These are phyloP conservation scores for Tulasnella sp. DNA, from an alignment of 768 basidiomycete genomes.

Conservation along the genomic window DNA sequence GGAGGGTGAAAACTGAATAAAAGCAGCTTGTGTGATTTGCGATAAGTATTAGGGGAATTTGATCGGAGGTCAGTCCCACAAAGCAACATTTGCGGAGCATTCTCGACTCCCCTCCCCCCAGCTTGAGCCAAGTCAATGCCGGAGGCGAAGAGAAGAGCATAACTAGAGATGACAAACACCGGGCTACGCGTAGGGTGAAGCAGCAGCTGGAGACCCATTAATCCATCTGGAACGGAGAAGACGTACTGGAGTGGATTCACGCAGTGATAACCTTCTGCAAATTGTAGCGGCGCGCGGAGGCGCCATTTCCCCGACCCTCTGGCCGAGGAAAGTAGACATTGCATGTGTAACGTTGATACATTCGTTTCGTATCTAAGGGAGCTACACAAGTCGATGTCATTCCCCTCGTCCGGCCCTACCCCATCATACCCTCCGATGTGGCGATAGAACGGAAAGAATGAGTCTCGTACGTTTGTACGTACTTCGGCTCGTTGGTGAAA, in stretches of 20 bases:
- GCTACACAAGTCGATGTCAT: too few species aligned
- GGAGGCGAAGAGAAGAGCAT: slow-evolving; percentile 83
- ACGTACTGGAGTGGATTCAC: slow-evolving; percentile 51
- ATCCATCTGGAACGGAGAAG: not conserved
- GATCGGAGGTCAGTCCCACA: not conserved
- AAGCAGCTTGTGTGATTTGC: slow-evolving; percentile 83
- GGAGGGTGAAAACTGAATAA: slow-evolving; percentile 82
- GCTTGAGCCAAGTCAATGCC: slow-evolving; percentile 71
- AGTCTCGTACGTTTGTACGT: too few species aligned
- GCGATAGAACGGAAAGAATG: too few species aligned
- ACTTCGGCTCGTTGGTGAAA: too few species aligned
- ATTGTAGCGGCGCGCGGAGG: slow-evolving; percentile 44
- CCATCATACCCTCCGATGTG: too few species aligned
- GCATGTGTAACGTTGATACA: too few species aligned
- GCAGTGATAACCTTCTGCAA: slow-evolving; percentile 70
- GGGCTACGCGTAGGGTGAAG: slow-evolving; percentile 54
- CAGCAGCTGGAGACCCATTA: not conserved
- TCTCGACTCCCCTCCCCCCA: slow-evolving; percentile 38
- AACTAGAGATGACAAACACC: slow-evolving; percentile 83
- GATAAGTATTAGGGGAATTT: not conserved
- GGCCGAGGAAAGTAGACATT: too few species aligned
- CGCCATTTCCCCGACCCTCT: too few species aligned
- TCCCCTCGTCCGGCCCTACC: too few species aligned
- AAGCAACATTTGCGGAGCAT: slow-evolving; percentile 34
- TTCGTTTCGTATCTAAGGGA: too few species aligned